Percentiles rank a stretch among this genome's conserved stretches.
phyloP scores from a whole-genome alignment of 441 rosid genomes.

The Melianthus villosus region DNA sequence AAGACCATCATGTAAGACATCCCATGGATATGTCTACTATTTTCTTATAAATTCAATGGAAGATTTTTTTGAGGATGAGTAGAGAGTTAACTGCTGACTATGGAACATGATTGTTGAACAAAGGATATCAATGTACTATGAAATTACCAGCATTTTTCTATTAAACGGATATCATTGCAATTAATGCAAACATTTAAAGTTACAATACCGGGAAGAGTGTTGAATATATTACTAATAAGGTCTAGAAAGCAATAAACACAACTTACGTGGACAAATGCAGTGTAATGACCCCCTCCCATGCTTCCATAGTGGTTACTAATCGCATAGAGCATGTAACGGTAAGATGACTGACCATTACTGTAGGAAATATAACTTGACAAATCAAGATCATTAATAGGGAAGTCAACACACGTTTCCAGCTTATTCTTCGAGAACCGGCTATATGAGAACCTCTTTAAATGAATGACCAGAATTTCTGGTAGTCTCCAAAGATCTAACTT shows the following conservation, averaged over 20 bases:
- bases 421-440: slow-evolving; percentile 54
- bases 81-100: too few species aligned
- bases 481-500: slow-evolving; percentile 72
- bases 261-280: slow-evolving; percentile 75
- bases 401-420: slow-evolving; percentile 61
- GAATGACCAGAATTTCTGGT: slow-evolving; percentile 61
- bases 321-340: slow-evolving; percentile 57
- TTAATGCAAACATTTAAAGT: too few species aligned
- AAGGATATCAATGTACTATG: too few species aligned
- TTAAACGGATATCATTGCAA: too few species aligned
- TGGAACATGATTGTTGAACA: too few species aligned
- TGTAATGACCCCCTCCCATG: slow-evolving; percentile 81
- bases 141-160: too few species aligned
- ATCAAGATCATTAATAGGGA: slow-evolving; percentile 56
- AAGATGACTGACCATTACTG: slow-evolving; percentile 25
- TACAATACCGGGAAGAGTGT: too few species aligned
- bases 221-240: too few species aligned
- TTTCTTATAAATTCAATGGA: too few species aligned
- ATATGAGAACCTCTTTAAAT: slow-evolving; percentile 61
- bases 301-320: slow-evolving; percentile 66
- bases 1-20: too few species aligned
- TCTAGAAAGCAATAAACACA: neutral
- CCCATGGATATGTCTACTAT: too few species aligned
- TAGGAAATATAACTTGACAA: slow-evolving; percentile 35
- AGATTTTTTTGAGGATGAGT: too few species aligned